These are phyloP conservation scores for Didymella arachidicola DNA, from an alignment of 2,329 filamentous ascomycete genomes.

Conservation along the genomic window DNA sequence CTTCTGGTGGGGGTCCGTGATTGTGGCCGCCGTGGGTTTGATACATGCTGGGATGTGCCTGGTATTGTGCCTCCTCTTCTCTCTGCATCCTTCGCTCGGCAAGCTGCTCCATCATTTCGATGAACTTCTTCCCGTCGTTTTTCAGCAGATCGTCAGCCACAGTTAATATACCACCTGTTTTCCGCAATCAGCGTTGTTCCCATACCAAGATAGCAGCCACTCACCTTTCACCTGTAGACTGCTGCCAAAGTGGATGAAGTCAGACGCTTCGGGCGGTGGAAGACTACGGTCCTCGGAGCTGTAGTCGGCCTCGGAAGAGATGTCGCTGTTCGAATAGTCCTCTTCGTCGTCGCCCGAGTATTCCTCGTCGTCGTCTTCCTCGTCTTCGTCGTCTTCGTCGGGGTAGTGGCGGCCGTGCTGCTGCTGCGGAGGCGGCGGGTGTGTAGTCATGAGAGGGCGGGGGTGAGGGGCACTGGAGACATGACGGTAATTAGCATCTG, in stretches of 20 bases:
- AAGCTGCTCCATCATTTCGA: conserved; percentile 99
- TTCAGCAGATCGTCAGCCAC: conserved; percentile 98
- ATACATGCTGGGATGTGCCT: conserved; percentile 64
- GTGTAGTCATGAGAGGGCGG: conserved; percentile 65
- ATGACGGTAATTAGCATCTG: conserved; percentile 67
- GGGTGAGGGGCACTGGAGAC: conserved; percentile 64
- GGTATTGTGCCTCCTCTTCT: conserved; percentile 84
- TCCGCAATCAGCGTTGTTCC: conserved; percentile 1
- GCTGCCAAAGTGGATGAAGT: conserved; percentile 98
- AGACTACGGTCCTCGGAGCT: conserved; percentile 70
- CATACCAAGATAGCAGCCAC: background rate
- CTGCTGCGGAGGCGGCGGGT: conserved; percentile 78
- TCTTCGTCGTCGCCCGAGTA: conserved; percentile 65
- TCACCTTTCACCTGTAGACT: conserved; percentile 91
- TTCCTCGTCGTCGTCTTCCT: conserved; percentile 60
- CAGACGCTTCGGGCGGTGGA: conserved; percentile 73
- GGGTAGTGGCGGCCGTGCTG: conserved; percentile 65
- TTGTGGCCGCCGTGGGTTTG: conserved; percentile 65
- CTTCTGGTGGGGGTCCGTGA: conserved; percentile 70
- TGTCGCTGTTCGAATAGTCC: conserved; percentile 63
- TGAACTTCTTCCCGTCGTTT: conserved; percentile 99
- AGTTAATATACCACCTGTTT: conserved; percentile 90
- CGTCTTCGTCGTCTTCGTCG: conserved; percentile 62
- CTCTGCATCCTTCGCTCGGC: conserved; percentile 97
- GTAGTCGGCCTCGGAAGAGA: conserved; percentile 71